These are phyloP conservation scores for Cutaneotrichosporon arboriforme DNA, from an alignment of 1,284 basidiomycete genomes.

Conservation along the genomic window DNA sequence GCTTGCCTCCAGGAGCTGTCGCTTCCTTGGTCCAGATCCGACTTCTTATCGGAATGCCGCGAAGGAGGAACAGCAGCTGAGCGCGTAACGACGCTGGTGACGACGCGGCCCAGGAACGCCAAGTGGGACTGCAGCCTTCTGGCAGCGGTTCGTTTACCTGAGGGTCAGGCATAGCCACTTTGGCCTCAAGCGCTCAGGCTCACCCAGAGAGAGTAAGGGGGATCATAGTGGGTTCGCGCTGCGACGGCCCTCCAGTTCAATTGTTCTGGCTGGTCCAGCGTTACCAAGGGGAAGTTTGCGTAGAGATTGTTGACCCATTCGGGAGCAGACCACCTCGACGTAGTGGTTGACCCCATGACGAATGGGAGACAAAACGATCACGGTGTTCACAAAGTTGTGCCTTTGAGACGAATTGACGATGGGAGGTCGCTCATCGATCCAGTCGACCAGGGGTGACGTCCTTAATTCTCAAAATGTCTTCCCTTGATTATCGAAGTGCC, in stretches of 20 bases:
- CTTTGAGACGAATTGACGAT: too few relatives aligned
- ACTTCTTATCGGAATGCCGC: slow-evolving; percentile 28
- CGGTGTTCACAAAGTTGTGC: too few relatives aligned
- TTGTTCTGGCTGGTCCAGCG: slow-evolving; percentile 37
- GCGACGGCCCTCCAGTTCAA: slow-evolving; percentile 23
- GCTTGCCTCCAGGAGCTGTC: slow-evolving; percentile 31
- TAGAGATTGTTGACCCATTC: slow-evolving; percentile 37
- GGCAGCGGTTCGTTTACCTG: not conserved
- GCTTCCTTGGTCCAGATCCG: slow-evolving; percentile 31
- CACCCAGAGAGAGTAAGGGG: slow-evolving; percentile 26
- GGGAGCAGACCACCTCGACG: slow-evolving; percentile 30
- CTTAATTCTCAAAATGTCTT: too few relatives aligned
- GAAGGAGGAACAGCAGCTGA: slow-evolving; percentile 41
- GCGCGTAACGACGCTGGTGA: slow-evolving; percentile 33
- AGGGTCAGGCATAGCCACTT: not conserved
- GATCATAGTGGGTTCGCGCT: not conserved
- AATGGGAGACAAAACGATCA: too few relatives aligned
- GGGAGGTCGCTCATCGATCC: too few relatives aligned
- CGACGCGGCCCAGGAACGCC: slow-evolving; percentile 32
- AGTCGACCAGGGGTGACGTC: too few relatives aligned
- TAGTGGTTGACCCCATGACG: not conserved
- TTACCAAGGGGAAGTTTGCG: slow-evolving; percentile 42
- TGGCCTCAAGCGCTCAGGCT: not conserved
- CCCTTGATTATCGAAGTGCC: too few relatives aligned
- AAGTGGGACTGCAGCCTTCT: slow-evolving; percentile 3